Evolutionary conservation across 2,329 filamentous ascomycete genomes (phyloP), one percentile per base, ranked within the genome.

Genomic region (Nannizziopsis arthrosporioides): DNA sequence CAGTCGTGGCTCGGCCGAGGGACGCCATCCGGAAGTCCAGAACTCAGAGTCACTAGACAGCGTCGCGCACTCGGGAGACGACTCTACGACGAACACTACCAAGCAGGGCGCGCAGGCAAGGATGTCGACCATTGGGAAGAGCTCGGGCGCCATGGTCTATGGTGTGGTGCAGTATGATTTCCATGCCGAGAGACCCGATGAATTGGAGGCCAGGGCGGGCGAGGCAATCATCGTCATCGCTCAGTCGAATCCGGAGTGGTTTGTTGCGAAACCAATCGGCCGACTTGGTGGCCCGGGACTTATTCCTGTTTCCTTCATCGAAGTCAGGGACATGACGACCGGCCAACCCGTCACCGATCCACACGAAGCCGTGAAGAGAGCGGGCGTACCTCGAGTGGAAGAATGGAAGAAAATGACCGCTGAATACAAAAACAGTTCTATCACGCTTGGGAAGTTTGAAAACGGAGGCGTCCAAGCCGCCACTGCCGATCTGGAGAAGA

Each of bases 371-470:
- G 86, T 98, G 48, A 79, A 80, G 58, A 81, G 82, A 57, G 92
- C 92, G 1, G 89, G 90, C 15, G 89, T 98, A 6, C 92, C 92
- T 10, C 84, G 82, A 59, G 92, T 98, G 2, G 92, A 98, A 63
- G 92, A 98, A 60, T 98, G 92, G 92, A 98, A 98, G 73, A 94
- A 93, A 70, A 95, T 95, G 87, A 89, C 92, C 0, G 90, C 90
- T 48, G 90, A 95, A 55, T 98, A 98, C 70, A 98, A 98, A 73
- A 95, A 96, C 64, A 94, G 89, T 65, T 96, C 92, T 68, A 96
- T 98, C 62, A 90, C 89, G 0, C 72, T 98, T 37, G 92, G 92
- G 56, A 94, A 90, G 67, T 90, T 93, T 56, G 86, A 90, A 49
- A 63, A 61, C 54, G 51, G 56, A 19, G 55, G 55, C 9, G 70